These are phyloP conservation scores for Gaultheria prostrata DNA, from an alignment of 148 eudicot genomes.

Conservation along the genomic window DNA sequence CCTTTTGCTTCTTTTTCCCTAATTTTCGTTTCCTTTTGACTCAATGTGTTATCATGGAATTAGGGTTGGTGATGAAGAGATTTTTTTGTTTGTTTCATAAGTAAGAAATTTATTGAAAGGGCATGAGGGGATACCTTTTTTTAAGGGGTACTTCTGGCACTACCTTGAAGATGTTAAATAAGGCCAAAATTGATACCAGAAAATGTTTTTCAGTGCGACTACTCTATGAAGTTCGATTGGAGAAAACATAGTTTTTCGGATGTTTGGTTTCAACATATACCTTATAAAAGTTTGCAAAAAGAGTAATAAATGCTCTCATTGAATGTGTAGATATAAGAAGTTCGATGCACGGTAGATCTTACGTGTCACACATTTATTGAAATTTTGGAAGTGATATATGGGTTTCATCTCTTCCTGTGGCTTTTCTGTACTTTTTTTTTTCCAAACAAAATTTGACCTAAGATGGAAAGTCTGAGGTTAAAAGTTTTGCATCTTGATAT, in stretches of 20 bases:
- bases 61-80: too few relatives aligned
- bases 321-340: not conserved
- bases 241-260: not conserved
- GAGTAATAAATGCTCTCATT: not conserved
- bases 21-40: not conserved
- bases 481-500: not conserved
- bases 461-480: not conserved
- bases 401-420: not conserved
- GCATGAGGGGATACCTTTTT: too few relatives aligned
- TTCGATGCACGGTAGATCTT: not conserved
- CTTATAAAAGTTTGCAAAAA: not conserved
- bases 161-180: not conserved
- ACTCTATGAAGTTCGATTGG: not conserved
- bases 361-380: not conserved
- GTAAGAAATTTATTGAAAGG: not conserved
- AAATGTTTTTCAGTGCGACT: not conserved
- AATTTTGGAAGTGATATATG: not conserved
- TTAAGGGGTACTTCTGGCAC: not conserved
- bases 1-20: not conserved
- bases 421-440: not conserved
- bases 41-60: not conserved
- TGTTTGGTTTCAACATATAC: not conserved
- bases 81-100: not conserved
- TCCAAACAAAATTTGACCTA: not conserved
- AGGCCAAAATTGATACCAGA: not conserved